A percentile compares a stretch with the other conserved stretches of the same genome.
Evolutionary conservation across 371 early-diverging fungal genomes (phyloP).

Genomic region (Dinochytrium kinnereticum): DNA sequence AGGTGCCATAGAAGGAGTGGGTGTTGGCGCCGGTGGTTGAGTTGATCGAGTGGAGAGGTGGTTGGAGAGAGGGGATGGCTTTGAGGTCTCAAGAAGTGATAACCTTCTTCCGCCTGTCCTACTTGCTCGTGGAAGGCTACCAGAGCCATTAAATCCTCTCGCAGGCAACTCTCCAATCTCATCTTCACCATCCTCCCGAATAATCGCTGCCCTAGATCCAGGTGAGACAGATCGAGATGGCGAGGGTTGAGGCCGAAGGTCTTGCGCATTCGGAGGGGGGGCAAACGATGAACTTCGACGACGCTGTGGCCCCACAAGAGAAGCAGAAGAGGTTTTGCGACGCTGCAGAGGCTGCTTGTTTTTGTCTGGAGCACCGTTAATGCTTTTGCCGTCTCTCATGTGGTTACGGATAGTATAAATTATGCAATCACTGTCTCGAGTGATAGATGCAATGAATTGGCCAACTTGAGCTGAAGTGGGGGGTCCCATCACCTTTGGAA

Average conservation of each 20-base stretch:
- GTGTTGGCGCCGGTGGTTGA: neutral
- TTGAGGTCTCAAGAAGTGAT: conserved; percentile 13
- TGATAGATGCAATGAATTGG: conserved; percentile 51
- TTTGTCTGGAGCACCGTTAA: conserved; percentile 26
- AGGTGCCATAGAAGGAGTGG: conserved; percentile 10
- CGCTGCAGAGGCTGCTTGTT: neutral
- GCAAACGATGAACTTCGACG: conserved; percentile 9
- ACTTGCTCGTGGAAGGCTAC: conserved; percentile 2
- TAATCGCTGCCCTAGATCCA: neutral
- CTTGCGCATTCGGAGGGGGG: conserved; percentile 12
- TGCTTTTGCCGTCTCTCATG: conserved; percentile 36
- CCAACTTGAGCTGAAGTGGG: conserved; percentile 39
- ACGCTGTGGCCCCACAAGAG: neutral
- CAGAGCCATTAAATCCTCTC: neutral
- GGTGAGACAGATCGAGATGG: neutral
- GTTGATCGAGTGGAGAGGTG: neutral
- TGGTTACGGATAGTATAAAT: conserved; percentile 55
- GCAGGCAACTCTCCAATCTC: conserved; percentile 13
- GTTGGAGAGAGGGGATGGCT: conserved; percentile 22
- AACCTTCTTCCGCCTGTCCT: conserved; percentile 7
- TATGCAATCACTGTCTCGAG: conserved; percentile 43
- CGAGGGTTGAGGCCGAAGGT: neutral
- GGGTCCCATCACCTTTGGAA: conserved; percentile 45
- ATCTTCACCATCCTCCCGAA: conserved; percentile 18
- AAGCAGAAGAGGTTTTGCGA: neutral